Evolutionary conservation across 2,329 filamentous ascomycete genomes (phyloP).

Genomic region (Chalaropsis thielavioides): DNA sequence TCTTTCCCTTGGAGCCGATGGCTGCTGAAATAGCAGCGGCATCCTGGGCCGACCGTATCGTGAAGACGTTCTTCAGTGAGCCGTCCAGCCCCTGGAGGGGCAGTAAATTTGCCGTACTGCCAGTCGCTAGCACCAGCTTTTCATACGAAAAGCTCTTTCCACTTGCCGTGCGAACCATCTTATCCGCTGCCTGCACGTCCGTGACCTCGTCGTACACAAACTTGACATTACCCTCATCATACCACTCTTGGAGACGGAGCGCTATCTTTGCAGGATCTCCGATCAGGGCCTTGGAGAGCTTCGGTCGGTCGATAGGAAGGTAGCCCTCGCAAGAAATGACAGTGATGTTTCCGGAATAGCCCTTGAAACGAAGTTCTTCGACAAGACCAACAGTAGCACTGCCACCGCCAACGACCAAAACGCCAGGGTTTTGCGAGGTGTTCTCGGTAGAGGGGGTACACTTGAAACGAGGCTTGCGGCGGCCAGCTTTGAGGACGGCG

Average conservation of each 20-base stretch:
- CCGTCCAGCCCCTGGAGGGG: slow-evolving; percentile 77
- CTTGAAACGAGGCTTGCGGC: slow-evolving; percentile 41
- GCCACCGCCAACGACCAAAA: slow-evolving; percentile 80
- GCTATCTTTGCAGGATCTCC: slow-evolving; percentile 66
- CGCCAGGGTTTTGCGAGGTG: slow-evolving; percentile 45
- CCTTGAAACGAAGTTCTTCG: slow-evolving; percentile 68
- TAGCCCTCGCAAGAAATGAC: slow-evolving; percentile 74
- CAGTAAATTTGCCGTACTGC: slow-evolving; percentile 60
- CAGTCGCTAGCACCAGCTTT: slow-evolving; percentile 82
- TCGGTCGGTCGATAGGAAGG: slow-evolving; percentile 81
- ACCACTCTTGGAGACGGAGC: slow-evolving; percentile 65
- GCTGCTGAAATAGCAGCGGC: slow-evolving; percentile 62
- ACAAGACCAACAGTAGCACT: slow-evolving; percentile 69
- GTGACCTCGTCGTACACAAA: slow-evolving; percentile 51
- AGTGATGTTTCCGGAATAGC: slow-evolving; percentile 67
- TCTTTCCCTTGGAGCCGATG: slow-evolving; percentile 73
- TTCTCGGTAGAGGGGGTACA: neutral
- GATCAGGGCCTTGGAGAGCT: slow-evolving; percentile 86
- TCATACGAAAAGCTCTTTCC: slow-evolving; percentile 62
- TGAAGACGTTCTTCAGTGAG: slow-evolving; percentile 65
- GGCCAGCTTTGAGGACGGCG: slow-evolving; percentile 58
- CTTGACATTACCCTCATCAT: slow-evolving; percentile 45
- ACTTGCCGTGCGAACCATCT: slow-evolving; percentile 58
- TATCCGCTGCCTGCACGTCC: slow-evolving; percentile 58
- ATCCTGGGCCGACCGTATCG: slow-evolving; percentile 63